These are phyloP conservation scores for Nasturtium officinale DNA, from an alignment of 345 rosid species.

Conservation along the genomic window DNA sequence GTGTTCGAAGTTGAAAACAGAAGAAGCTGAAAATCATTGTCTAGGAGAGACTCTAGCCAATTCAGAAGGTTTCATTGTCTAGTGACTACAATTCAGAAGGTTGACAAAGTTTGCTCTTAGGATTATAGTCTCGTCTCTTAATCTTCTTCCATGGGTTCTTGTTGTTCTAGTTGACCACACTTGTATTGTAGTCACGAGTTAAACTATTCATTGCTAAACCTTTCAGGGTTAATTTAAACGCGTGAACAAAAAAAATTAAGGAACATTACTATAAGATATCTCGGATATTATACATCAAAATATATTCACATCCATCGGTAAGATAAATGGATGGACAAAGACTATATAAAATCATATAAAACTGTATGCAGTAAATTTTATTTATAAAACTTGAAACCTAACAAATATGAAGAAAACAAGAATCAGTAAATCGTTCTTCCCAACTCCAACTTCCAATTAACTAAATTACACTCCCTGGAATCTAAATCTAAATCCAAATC, in stretches of 20 bases:
- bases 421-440: conserved; percentile 25
- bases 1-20: not conserved
- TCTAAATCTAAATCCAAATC: conserved; percentile 18
- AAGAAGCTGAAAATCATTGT: too few relatives aligned
- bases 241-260: not conserved
- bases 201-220: conserved; percentile 3
- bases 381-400: not conserved
- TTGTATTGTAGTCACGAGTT: not conserved
- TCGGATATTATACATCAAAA: not conserved
- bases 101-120: not conserved
- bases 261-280: not conserved
- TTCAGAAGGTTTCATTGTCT: not conserved
- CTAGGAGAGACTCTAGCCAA: not conserved
- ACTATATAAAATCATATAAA: not conserved
- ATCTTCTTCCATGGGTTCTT: not conserved
- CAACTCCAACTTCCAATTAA: conserved; percentile 32
- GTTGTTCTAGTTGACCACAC: not conserved
- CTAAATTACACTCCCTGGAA: not conserved
- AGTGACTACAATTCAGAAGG: too few relatives aligned
- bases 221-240: not conserved
- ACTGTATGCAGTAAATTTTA: not conserved
- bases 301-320: conserved; percentile 3
- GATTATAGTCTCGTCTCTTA: not conserved
- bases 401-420: not conserved
- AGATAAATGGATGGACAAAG: not conserved